Evolutionary conservation across 768 basidiomycete species (phyloP), one percentile per base, ranked within the genome.

Genomic region (Boletus edulis): DNA sequence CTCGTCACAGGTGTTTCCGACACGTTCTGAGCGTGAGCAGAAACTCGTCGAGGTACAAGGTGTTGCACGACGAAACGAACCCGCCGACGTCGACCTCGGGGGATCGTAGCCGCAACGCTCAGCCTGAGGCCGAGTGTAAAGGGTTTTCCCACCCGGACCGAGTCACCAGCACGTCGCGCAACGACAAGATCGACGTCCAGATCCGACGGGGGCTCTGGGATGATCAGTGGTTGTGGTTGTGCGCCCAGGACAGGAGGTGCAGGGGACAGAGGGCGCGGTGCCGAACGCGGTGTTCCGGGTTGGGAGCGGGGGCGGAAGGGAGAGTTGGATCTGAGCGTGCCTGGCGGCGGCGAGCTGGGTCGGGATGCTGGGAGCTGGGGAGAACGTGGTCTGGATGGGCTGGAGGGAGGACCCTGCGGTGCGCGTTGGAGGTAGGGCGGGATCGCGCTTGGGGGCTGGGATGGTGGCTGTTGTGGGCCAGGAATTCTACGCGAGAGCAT

Each of bases 401-500:
- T 64, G 15, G 68, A 66, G 13, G 74, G 67, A 1, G 70, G 51
- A 2, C 72, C 68, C 11, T 74, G 73, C 7, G 74, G 62, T 17
- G 72, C 69, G 20, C 85, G 82, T 62, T 91, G 90, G n/a, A 93
- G 75, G 69, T 93, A 82, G 8, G 82, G 77, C 0, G 90, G 91
- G 20, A 92, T 71, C 2, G 91, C 89, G n/a, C 89, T 86, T 1
- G 77, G 80, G 10, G 84, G 82, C 46, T 80, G 80, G 12, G 72
- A 68, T 11, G 64, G 51, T 9, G 62, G 63, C 6, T 72, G 68
- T 29, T 73, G 64, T 8, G 78, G 71, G 14, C 84, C 72, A 3
- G 89, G 89, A 56, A 95, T 85, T 41, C 87, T 79, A 46, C 94
- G 83, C 18, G 93, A 91, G 3, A 98, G 75, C 77, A 89, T 89